These are phyloP conservation scores for Prosopis cineraria DNA, from an alignment of 306 rosid genomes.

Conservation along the genomic window DNA sequence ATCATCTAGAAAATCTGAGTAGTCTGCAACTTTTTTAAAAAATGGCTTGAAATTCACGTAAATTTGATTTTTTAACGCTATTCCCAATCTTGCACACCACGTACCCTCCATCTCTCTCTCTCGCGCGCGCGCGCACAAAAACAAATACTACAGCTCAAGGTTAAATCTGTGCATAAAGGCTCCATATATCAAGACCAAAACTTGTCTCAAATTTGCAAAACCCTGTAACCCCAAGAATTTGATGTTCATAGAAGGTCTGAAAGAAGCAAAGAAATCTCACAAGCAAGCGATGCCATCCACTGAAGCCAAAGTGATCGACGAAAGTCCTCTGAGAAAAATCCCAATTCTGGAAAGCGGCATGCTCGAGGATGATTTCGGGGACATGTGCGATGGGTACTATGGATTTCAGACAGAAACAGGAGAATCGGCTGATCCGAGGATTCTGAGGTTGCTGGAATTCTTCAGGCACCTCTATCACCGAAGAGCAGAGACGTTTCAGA, in stretches of 20 bases:
- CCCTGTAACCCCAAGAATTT: neutral
- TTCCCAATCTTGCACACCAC: neutral
- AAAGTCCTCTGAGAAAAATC: neutral
- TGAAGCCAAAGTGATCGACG: neutral
- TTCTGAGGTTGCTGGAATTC: slow-evolving; percentile 43
- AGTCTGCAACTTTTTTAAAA: neutral
- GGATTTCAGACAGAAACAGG: slow-evolving; percentile 29
- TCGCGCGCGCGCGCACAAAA: neutral
- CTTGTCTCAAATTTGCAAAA: neutral
- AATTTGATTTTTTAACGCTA: neutral
- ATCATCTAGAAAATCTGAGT: neutral
- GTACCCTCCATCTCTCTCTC: neutral
- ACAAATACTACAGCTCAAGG: neutral
- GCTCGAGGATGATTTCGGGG: slow-evolving; percentile 9
- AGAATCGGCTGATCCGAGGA: slow-evolving; percentile 37
- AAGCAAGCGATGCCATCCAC: neutral
- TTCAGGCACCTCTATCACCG: slow-evolving; percentile 46
- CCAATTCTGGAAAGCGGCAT: slow-evolving; percentile 25
- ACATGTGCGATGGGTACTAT: slow-evolving; percentile 28
- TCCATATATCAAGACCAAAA: neutral
- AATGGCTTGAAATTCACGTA: neutral
- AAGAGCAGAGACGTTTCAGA: slow-evolving; percentile 35
- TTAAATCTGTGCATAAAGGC: neutral
- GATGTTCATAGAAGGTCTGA: neutral
- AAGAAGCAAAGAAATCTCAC: neutral